These are phyloP conservation scores for Papiliotrema fonsecae DNA, from an alignment of 1,284 basidiomycete genomes.

Conservation along the genomic window DNA sequence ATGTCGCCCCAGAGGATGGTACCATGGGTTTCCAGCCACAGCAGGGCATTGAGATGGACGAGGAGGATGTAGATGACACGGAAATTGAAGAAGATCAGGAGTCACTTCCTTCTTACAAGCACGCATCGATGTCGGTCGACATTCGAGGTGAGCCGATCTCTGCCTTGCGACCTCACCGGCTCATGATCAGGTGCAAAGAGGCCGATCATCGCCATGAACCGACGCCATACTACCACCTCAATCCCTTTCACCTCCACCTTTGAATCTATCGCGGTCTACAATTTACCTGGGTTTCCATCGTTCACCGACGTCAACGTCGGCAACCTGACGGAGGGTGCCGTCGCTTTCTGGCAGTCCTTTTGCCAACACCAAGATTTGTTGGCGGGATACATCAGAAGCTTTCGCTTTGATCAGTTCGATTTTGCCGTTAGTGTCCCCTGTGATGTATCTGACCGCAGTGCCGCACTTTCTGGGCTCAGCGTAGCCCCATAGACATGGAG, in stretches of 20 bases:
- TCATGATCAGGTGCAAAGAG: too few relatives aligned
- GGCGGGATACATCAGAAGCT: slow-evolving; percentile 16
- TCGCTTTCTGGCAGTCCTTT: slow-evolving; percentile 31
- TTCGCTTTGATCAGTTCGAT: slow-evolving; percentile 34
- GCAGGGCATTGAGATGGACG: slow-evolving; percentile 8
- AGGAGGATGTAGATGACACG: slow-evolving; percentile 18
- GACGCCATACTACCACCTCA: slow-evolving; percentile 14
- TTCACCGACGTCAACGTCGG: slow-evolving; percentile 9
- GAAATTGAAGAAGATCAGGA: slow-evolving; percentile 19
- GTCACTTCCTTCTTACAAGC: neutral
- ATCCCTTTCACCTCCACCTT: neutral
- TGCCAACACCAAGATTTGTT: slow-evolving; percentile 30
- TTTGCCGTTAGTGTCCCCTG: slow-evolving; percentile 13
- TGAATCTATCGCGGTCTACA: slow-evolving; percentile 11
- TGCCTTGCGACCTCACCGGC: too few relatives aligned
- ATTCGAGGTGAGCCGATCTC: neutral
- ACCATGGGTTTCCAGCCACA: slow-evolving; percentile 15
- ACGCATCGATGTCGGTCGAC: neutral
- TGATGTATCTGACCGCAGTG: slow-evolving; percentile 18
- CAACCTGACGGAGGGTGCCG: slow-evolving; percentile 2
- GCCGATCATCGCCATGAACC: too few relatives aligned
- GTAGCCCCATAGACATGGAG: slow-evolving; percentile 13
- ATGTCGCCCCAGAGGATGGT: slow-evolving; percentile 20
- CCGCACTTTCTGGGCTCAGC: slow-evolving; percentile 30
- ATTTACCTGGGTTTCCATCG: slow-evolving; percentile 26